These are phyloP conservation scores for Knoxdaviesia capensis DNA, from an alignment of 2,329 filamentous ascomycete species.

Conservation along the genomic window DNA sequence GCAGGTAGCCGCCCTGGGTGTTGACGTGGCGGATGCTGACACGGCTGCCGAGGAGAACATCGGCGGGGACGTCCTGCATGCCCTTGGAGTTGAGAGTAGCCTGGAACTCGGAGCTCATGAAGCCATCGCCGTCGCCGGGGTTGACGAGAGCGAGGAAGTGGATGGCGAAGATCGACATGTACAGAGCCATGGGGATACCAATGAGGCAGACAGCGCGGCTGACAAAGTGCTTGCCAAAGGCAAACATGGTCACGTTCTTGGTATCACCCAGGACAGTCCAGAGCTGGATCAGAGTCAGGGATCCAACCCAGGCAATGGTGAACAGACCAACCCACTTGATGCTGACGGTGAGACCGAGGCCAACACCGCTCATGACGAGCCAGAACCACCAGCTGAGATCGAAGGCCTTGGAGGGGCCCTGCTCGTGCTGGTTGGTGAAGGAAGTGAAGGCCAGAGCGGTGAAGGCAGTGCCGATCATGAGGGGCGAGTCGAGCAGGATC, in stretches of 20 bases:
- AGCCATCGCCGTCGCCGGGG: constrained; percentile 91
- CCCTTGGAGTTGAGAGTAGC: constrained; percentile 89
- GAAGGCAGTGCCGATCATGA: constrained; percentile 82
- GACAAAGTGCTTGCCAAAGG: constrained; percentile 88
- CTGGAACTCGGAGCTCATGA: constrained; percentile 99
- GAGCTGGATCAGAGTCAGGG: constrained; percentile 74
- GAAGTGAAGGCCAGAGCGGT: constrained; percentile 79
- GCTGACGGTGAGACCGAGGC: constrained; percentile 74
- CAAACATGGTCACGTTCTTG: constrained; percentile 62
- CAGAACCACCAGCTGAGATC: constrained; percentile 93
- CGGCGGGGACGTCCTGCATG: constrained; percentile 87
- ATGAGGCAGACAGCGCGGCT: constrained; percentile 83
- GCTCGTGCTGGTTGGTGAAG: constrained; percentile 93
- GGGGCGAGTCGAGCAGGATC: constrained; percentile 87
- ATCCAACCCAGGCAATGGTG: constrained; percentile 95
- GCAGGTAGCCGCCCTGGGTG: constrained; percentile 92
- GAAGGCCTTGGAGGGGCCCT: constrained; percentile 77
- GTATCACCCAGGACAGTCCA: constrained; percentile 88
- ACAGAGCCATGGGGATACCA: constrained; percentile 72
- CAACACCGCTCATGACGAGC: constrained; percentile 70
- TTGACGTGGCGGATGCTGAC: constrained; percentile 83
- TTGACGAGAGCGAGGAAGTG: constrained; percentile 89
- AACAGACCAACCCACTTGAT: constrained; percentile 99
- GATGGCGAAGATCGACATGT: constrained; percentile 92
- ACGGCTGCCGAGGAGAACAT: constrained; percentile 75